Conservation (phyloP, 176 grass and related monocot genomes). For the Tuctoria greenei region DNA sequence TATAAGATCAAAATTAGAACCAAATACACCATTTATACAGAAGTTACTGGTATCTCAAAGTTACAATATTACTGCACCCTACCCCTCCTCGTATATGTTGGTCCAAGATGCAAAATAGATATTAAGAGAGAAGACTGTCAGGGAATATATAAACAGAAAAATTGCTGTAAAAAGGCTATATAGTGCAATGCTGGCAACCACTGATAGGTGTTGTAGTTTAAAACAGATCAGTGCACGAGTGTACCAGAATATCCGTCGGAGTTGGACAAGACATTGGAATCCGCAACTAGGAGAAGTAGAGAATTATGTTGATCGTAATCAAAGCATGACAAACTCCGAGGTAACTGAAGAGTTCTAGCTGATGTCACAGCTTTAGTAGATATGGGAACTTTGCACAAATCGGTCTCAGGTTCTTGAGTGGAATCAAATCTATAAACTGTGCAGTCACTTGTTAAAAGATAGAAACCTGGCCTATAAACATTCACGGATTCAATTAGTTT, state of each 20-base stretch:
- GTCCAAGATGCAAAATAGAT: background rate
- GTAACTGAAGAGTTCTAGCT: conserved; percentile 56
- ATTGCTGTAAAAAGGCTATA: background rate
- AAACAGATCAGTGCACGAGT: conserved; percentile 33
- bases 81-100: background rate
- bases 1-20: conserved; percentile 39
- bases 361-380: conserved; percentile 41
- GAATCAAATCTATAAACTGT: conserved; percentile 60
- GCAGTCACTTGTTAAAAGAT: conserved; percentile 69
- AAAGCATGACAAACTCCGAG: conserved; percentile 63
- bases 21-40: conserved; percentile 1
- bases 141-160: conserved; percentile 9
- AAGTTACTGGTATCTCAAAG: conserved; percentile 1
- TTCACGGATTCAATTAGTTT: conserved; percentile 41
- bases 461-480: conserved; percentile 60
- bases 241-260: conserved; percentile 65
- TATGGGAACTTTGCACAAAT: conserved; percentile 43
- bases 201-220: conserved; percentile 3
- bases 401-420: conserved; percentile 45
- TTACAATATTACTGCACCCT: background rate
- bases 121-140: conserved; percentile 14
- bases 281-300: conserved; percentile 61
- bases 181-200: background rate
- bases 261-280: conserved; percentile 44
- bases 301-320: conserved; percentile 68